Percentiles rank a stretch among this genome's conserved stretches.
Conservation (phyloP, 2,329 filamentous ascomycete genomes). For the Penicillium sp. region DNA sequence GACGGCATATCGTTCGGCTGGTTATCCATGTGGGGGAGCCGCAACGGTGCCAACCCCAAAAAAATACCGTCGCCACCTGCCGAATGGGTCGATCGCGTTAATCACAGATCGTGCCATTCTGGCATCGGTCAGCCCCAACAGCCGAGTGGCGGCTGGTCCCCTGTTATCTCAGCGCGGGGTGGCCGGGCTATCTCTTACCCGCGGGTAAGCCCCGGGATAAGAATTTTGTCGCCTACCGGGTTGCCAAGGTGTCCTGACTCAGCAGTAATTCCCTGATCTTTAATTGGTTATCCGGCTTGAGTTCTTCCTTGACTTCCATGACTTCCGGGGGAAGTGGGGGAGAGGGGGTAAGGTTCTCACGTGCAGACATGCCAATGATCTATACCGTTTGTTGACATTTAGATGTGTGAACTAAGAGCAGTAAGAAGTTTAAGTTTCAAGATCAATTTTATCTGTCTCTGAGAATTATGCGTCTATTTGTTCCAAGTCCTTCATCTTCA, state of each 20-base stretch:
- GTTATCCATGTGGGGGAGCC: constrained; percentile 35
- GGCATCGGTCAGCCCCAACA: constrained; percentile 7
- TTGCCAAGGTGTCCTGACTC: background rate
- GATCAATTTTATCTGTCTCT: too few species aligned
- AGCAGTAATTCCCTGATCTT: background rate
- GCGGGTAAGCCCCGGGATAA: constrained; percentile 7
- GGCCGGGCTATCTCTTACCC: constrained; percentile 12
- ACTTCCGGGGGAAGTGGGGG: too few species aligned
- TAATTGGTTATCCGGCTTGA: constrained; percentile 5
- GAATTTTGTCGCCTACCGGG: background rate
- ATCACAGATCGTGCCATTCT: constrained; percentile 1
- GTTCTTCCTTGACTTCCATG: background rate
- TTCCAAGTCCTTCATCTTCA: background rate
- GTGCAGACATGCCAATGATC: background rate
- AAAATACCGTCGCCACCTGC: constrained; percentile 12
- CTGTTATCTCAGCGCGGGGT: constrained; percentile 6
- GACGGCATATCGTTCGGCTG: constrained; percentile 28
- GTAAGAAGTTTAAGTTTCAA: too few species aligned
- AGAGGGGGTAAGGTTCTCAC: background rate
- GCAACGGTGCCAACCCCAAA: background rate
- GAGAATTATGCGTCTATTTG: too few species aligned
- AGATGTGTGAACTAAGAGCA: too few species aligned
- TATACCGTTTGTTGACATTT: too few species aligned
- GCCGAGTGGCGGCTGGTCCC: constrained; percentile 8
- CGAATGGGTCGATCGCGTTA: constrained; percentile 4